A percentile compares a stretch with the other conserved stretches of the same genome.
Conservation (phyloP, 2,329 filamentous ascomycete genomes). For the Aspergillus sp. region DNA sequence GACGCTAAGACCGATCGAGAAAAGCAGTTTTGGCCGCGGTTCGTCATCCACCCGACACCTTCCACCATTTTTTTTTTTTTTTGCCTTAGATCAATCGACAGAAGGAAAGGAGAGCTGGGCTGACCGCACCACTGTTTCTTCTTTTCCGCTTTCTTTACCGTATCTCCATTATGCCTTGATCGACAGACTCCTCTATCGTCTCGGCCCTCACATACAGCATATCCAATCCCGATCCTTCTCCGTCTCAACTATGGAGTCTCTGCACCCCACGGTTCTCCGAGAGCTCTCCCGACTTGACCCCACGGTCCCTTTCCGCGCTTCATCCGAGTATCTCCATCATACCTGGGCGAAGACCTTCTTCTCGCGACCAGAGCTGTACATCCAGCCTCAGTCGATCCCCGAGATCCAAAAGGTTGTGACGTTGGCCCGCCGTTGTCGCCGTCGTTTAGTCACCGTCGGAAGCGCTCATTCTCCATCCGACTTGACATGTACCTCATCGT, state of each 20-base stretch:
- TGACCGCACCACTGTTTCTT: neutral
- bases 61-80: neutral
- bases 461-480: conserved; percentile 90
- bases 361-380: conserved; percentile 83
- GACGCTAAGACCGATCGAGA: neutral
- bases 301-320: conserved; percentile 72
- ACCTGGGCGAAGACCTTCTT: conserved; percentile 96
- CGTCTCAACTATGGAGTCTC: conserved; percentile 14
- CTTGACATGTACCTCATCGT: conserved; percentile 87
- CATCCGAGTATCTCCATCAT: conserved; percentile 70
- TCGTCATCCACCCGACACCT: neutral
- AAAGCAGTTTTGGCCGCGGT: neutral
- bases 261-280: conserved; percentile 48
- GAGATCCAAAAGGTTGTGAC: conserved; percentile 83
- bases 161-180: conserved; percentile 5
- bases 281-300: conserved; percentile 60
- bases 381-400: conserved; percentile 72
- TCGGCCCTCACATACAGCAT: neutral
- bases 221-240: neutral
- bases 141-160: neutral
- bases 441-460: conserved; percentile 81
- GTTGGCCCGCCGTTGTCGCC: conserved; percentile 75
- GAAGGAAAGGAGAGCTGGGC: neutral
- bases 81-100: neutral
- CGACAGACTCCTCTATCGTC: neutral